Percentiles rank a stretch among this genome's conserved stretches.
phyloP scores from a whole-genome alignment of 1,284 basidiomycete species.

The Boletus subluridellus region DNA sequence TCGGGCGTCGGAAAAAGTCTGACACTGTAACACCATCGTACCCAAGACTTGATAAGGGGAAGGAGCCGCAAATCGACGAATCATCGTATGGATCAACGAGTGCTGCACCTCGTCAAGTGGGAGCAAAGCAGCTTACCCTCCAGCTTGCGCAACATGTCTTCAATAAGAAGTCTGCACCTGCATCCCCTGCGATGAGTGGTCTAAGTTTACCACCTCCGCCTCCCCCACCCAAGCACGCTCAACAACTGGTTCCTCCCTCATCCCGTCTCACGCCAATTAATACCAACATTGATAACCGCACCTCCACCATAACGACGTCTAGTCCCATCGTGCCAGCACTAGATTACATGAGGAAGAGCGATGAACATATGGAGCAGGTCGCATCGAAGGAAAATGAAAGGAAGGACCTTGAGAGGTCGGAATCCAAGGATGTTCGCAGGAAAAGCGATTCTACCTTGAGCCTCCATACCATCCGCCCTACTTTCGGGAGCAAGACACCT shows the following conservation, averaged over 20 bases:
- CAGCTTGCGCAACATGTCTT: slow-evolving; percentile 46
- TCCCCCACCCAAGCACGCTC: slow-evolving; percentile 38
- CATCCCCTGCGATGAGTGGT: slow-evolving; percentile 30
- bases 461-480: slow-evolving; percentile 63
- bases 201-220: slow-evolving; percentile 31
- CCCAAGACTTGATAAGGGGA: slow-evolving; percentile 31
- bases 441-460: slow-evolving; percentile 75
- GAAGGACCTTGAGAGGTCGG: slow-evolving; percentile 45
- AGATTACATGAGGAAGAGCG: slow-evolving; percentile 33
- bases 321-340: slow-evolving; percentile 36
- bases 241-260: slow-evolving; percentile 6
- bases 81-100: slow-evolving; percentile 24
- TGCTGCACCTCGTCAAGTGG: slow-evolving; percentile 25
- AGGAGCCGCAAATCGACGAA: slow-evolving; percentile 25
- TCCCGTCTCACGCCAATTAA: slow-evolving; percentile 24
- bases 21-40: slow-evolving; percentile 40
- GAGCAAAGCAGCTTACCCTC: slow-evolving; percentile 35
- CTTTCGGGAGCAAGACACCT: slow-evolving; percentile 49
- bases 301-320: slow-evolving; percentile 32
- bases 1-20: slow-evolving; percentile 59
- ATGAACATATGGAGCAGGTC: slow-evolving; percentile 26
- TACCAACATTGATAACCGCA: slow-evolving; percentile 30
- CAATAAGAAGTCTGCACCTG: slow-evolving; percentile 34
- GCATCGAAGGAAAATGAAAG: slow-evolving; percentile 29
- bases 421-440: slow-evolving; percentile 61